Base-by-base conservation (phyloP, 2,329 filamentous ascomycete genomes). In the Oidium heveae region DNA sequence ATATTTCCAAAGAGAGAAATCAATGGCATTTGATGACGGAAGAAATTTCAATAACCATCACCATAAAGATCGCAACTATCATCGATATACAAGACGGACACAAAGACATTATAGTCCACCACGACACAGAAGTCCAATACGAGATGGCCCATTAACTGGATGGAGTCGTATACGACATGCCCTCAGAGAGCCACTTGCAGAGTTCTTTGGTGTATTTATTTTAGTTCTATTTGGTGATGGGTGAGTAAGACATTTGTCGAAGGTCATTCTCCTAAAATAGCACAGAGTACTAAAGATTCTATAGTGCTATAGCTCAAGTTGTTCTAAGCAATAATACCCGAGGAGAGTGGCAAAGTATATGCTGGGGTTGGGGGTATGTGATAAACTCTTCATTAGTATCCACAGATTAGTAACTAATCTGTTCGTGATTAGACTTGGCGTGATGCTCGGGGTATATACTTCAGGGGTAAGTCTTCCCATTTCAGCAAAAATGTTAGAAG, bases 221-320 rank as follows among this genome's bases (percentile, higher is more conserved):
- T 63, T 85, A 55, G 70, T 85, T 58, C 67, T 85, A 44, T 85
- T 85, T 61, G 82, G 82, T 8, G 77, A 84, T 57, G 81, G 80
- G 34, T 77, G 56, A 55, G 57, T 47, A 7, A 46, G 8, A n/a
- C 24, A 28, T 6, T 28, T 28, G 24, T 28, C 24, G 13, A 33
- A 44, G 32, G 16, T 16, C 18, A 12, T 2, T 18, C 12, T 49
- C 10, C 12, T n/a, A 34, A 28, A 6, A 3, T 6, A 28, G 24
- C 39, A 15, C 37, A 2, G 9, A 44, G 10, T 24, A 22, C 54
- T 59, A 56, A 60, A 41, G 4, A 28, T 20, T 13, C 18, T 8
- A 13, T 37, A 62, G 61, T 16, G 58, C 77, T 52, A 77, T 85
- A 28, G 81, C 81, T 4, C 82, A 86, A 65, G 80, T 84, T 1